Percentiles rank a stretch among this genome's conserved stretches.
These are phyloP conservation scores for Kazachstania sp. DNA, from an alignment of 1,139 yeast species.

Conservation along the genomic window DNA sequence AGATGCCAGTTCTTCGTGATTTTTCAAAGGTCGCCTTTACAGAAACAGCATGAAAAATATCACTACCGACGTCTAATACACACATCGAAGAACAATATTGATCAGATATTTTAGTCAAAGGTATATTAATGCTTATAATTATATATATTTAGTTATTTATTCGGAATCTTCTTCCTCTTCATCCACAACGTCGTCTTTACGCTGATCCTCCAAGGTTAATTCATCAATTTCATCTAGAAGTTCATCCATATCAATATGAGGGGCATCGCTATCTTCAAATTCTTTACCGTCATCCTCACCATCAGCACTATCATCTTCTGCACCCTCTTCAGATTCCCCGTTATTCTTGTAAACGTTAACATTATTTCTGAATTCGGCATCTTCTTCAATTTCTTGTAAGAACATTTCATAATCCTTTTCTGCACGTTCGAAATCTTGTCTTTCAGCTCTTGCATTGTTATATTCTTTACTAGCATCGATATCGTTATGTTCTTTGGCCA, in stretches of 20 bases:
- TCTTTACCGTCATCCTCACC: conserved; percentile 12
- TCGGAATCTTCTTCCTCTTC: background rate
- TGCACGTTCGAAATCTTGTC: conserved; percentile 83
- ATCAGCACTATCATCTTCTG: conserved; percentile 57
- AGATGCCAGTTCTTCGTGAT: too few relatives aligned
- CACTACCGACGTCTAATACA: too few relatives aligned
- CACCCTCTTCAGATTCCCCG: conserved; percentile 29
- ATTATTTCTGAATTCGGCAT: conserved; percentile 84
- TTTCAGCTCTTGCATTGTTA: conserved; percentile 57
- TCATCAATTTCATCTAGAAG: conserved; percentile 86
- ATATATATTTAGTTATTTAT: background rate
- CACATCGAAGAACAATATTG: too few relatives aligned
- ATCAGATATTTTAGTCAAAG: too few relatives aligned
- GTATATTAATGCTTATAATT: background rate
- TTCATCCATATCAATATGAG: conserved; percentile 71
- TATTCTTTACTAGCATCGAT: conserved; percentile 64
- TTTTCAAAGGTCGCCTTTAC: too few relatives aligned
- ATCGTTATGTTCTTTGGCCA: conserved; percentile 92
- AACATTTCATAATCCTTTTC: conserved; percentile 92
- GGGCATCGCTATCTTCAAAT: conserved; percentile 33
- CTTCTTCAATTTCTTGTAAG: conserved; percentile 96
- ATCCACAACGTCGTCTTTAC: background rate
- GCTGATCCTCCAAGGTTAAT: conserved; percentile 56
- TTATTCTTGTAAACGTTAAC: conserved; percentile 75
- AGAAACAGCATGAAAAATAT: too few relatives aligned